Conservation (phyloP, 2,329 filamentous ascomycete genomes). For the Fusarium lateritium region DNA sequence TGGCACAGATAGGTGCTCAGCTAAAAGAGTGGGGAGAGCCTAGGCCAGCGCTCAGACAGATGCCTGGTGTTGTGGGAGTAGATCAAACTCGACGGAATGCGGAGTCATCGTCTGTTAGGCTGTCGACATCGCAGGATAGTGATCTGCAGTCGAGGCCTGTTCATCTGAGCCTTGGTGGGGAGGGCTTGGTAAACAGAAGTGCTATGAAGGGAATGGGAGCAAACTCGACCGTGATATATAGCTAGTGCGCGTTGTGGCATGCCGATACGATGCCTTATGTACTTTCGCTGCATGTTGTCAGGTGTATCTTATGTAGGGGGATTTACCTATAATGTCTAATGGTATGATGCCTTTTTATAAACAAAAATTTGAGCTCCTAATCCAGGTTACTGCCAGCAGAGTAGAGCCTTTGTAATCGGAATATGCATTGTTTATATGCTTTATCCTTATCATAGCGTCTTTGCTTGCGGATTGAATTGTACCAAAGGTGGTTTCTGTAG, state of each 20-base stretch:
- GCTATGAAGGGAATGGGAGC: background rate
- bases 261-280: too few species aligned
- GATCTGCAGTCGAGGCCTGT: background rate
- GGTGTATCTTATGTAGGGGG: too few species aligned
- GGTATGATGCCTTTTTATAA: too few species aligned
- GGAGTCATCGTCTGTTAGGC: background rate
- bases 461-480: too few species aligned
- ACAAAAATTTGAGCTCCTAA: too few species aligned
- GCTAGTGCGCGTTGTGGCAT: background rate
- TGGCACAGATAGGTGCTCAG: slow-evolving; percentile 16
- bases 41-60: background rate
- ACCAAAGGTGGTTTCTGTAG: too few species aligned
- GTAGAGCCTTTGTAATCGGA: too few species aligned
- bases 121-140: background rate
- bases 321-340: background rate
- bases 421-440: too few species aligned
- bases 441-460: too few species aligned
- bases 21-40: slow-evolving; percentile 24
- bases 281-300: too few species aligned
- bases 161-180: background rate
- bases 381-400: too few species aligned
- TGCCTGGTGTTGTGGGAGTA: slow-evolving; percentile 6
- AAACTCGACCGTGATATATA: background rate
- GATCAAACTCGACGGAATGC: background rate
- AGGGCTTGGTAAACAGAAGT: slow-evolving; percentile 3